A percentile compares a stretch with the other conserved stretches of the same genome.
Evolutionary conservation across 352 stramenopile genomes (phyloP).

Genomic region (Saprolegnia parasitica): DNA sequence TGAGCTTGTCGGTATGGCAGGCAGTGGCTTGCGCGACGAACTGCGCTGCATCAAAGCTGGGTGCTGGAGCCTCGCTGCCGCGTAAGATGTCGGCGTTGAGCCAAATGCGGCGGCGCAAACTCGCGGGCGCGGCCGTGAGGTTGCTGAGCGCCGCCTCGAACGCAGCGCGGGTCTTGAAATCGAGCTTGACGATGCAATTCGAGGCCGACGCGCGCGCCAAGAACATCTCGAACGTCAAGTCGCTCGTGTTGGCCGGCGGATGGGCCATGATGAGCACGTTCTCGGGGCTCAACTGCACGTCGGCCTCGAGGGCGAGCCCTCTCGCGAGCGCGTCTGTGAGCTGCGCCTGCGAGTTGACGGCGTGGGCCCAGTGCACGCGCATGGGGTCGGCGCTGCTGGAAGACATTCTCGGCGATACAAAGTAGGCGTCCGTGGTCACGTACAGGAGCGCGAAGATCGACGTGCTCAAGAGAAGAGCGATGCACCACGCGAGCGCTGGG

Average conservation of each 20-base stretch:
- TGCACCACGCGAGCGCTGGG: too few species aligned
- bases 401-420: background rate
- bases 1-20: conserved; percentile 16
- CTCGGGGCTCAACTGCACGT: conserved; percentile 1
- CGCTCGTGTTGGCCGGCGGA: conserved; percentile 17
- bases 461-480: background rate
- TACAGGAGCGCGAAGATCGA: background rate
- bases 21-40: conserved; percentile 15
- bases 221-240: conserved; percentile 8
- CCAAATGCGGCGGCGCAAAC: conserved; percentile 12
- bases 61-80: conserved; percentile 2
- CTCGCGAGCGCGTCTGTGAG: conserved; percentile 13
- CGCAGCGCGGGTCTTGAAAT: conserved; percentile 24
- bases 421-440: background rate
- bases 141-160: background rate
- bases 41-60: conserved; percentile 10
- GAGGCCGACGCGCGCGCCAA: background rate
- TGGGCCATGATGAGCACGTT: conserved; percentile 23
- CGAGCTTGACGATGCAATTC: conserved; percentile 22
- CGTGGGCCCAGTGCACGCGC: conserved; percentile 24
- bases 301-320: conserved; percentile 17
- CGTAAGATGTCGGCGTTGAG: conserved; percentile 25
- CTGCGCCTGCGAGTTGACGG: conserved; percentile 22
- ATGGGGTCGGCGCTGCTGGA: background rate
- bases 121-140: background rate